Base-by-base conservation (phyloP, 2,329 filamentous ascomycete genomes). In the Seiridium cupressi region DNA sequence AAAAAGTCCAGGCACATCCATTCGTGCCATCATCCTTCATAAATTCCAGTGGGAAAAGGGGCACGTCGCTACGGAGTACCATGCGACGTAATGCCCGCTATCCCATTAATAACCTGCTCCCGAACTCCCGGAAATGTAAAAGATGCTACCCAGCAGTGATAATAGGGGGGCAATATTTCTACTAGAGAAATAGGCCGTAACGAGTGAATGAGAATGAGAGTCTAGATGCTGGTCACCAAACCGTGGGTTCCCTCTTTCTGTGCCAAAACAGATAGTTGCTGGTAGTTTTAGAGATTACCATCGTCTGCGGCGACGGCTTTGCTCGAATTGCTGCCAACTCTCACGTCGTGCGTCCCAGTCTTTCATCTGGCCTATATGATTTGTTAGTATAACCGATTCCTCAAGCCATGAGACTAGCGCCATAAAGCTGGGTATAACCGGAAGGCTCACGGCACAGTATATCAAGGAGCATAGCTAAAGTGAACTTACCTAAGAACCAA, bases 401-500 rank as follows among this genome's bases (percentile, higher is more conserved):
- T 13, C 7, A 53, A 31, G 32, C 32, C 31, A 42, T 42, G 11
- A 7, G 38, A 6, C 38, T 7, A 42, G 38, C 38, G 38, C 38
- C 7, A 42, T n/a, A n/a, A n/a, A n/a, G n/a, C n/a, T n/a, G n/a
- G n/a, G n/a, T n/a, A n/a, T n/a, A n/a, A n/a, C n/a, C n/a, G n/a
- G n/a, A n/a, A n/a, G n/a, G n/a, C n/a, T n/a, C n/a, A n/a, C n/a
- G n/a, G n/a, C n/a, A n/a, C n/a, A n/a, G n/a, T n/a, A n/a, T n/a
- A n/a, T n/a, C n/a, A n/a, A n/a, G n/a, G n/a, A n/a, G n/a, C n/a
- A 42, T 6, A 42, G 38, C 6, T 7, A 35, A 38, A 35, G 13
- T 4, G 3, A 11, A 77, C 82, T 73, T 70, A 85, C 85, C 77
- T 13, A 88, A 71, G 62, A 87, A 81, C 77, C 80, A 84, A 69